These are phyloP conservation scores for Isochrysis galbana DNA, from an alignment of 78 protist genomes.

Conservation along the genomic window DNA sequence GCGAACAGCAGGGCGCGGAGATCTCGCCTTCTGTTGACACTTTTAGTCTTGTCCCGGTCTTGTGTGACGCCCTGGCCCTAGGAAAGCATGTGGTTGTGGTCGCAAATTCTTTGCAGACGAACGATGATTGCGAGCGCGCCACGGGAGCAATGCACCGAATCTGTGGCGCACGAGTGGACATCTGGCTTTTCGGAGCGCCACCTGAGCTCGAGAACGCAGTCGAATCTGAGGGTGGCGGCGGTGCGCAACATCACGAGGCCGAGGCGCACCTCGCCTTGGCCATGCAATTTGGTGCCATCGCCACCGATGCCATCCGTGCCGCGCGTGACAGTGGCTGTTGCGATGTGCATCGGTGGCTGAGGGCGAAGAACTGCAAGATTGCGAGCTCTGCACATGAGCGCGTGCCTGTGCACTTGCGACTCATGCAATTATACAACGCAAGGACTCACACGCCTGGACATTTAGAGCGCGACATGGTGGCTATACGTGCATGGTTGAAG, in stretches of 20 bases:
- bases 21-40: background rate
- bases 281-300: slow-evolving; percentile 4
- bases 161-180: background rate
- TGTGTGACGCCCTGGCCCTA: background rate
- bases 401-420: too few relatives aligned
- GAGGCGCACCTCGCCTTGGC: background rate
- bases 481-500: background rate
- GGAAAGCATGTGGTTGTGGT: background rate
- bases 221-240: background rate
- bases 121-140: background rate
- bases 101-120: background rate
- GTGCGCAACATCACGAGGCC: background rate
- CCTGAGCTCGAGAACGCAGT: background rate
- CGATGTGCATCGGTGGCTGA: background rate
- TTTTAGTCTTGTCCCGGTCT: background rate
- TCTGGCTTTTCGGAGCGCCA: background rate
- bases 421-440: background rate
- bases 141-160: background rate
- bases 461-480: background rate
- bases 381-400: too few relatives aligned
- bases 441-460: background rate
- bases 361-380: too few relatives aligned
- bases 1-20: background rate
- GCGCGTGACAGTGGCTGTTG: background rate
- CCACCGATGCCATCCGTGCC: background rate